These are phyloP conservation scores for Aspergillus flavus DNA, from an alignment of 2,329 filamentous ascomycete genomes.

Conservation along the genomic window DNA sequence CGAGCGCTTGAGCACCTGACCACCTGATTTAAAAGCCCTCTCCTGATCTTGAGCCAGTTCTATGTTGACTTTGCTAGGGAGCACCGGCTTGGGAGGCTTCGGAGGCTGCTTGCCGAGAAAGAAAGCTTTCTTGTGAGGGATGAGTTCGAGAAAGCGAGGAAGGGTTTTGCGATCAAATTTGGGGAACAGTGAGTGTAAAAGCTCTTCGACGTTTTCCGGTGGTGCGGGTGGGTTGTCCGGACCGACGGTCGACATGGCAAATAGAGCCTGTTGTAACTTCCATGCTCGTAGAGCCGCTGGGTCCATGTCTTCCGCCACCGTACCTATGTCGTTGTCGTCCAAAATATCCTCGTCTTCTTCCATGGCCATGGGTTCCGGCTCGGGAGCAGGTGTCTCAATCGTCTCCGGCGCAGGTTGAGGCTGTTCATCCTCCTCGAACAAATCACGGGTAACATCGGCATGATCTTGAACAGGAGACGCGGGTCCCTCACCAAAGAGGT, in stretches of 20 bases:
- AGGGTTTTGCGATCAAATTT: constrained; percentile 74
- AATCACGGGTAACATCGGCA: constrained; percentile 33
- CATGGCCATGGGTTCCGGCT: constrained; percentile 26
- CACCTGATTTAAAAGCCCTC: constrained; percentile 77
- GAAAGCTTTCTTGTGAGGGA: constrained; percentile 77
- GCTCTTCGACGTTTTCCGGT: constrained; percentile 72
- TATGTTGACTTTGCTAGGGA: constrained; percentile 84
- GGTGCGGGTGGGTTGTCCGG: constrained; percentile 68
- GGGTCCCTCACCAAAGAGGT: constrained; percentile 51
- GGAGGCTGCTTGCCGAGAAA: constrained; percentile 77
- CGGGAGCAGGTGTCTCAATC: not conserved
- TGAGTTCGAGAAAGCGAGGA: constrained; percentile 77
- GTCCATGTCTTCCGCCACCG: constrained; percentile 44
- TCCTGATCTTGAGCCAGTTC: constrained; percentile 87
- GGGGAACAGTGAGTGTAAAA: constrained; percentile 79
- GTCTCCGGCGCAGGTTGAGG: constrained; percentile 4
- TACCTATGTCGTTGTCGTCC: constrained; percentile 30
- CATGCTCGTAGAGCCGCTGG: constrained; percentile 45
- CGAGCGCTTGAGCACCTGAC: constrained; percentile 57
- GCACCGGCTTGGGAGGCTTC: constrained; percentile 78
- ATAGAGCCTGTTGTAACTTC: constrained; percentile 50
- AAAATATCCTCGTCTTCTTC: constrained; percentile 30
- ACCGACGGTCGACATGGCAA: constrained; percentile 48
- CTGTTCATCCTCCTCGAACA: constrained; percentile 32
- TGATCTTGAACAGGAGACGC: constrained; percentile 37